Percentiles rank a stretch among this genome's conserved stretches.
Evolutionary conservation across 768 basidiomycete genomes (phyloP).

Genomic region (Gautieria morchelliformis): DNA sequence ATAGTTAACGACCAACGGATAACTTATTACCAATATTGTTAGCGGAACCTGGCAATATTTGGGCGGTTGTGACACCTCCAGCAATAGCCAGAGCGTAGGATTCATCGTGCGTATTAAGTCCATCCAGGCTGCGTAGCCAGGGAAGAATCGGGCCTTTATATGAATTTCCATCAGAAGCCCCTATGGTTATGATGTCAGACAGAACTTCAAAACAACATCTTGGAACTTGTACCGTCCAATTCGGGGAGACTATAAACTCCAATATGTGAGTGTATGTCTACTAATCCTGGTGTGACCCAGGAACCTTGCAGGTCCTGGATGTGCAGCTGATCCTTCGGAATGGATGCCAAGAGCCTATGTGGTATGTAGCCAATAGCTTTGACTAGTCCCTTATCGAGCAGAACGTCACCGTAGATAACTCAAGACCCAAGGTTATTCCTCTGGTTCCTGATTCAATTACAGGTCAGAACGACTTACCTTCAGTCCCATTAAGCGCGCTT

Average conservation of each 20-base stretch:
- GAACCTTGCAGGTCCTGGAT: slow-evolving; percentile 40
- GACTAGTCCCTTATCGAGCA: slow-evolving; percentile 58
- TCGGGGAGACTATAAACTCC: slow-evolving; percentile 59
- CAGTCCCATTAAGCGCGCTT: slow-evolving; percentile 44
- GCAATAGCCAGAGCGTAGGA: slow-evolving; percentile 65
- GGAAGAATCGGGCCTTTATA: slow-evolving; percentile 58
- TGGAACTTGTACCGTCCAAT: slow-evolving; percentile 27
- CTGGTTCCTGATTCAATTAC: too few relatives aligned
- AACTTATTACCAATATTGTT: slow-evolving; percentile 56
- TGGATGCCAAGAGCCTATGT: slow-evolving; percentile 18
- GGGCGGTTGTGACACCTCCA: slow-evolving; percentile 81
- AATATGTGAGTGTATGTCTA: slow-evolving; percentile 74
- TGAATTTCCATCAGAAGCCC: slow-evolving; percentile 55
- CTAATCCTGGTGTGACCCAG: slow-evolving; percentile 62
- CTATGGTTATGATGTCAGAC: slow-evolving; percentile 15
- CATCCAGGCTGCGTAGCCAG: slow-evolving; percentile 77
- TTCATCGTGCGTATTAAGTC: slow-evolving; percentile 78
- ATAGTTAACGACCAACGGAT: neutral
- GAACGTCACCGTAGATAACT: slow-evolving; percentile 48
- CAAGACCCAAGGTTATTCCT: neutral
- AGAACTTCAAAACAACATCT: neutral
- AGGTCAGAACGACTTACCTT: slow-evolving; percentile 15
- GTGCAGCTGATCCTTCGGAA: slow-evolving; percentile 9
- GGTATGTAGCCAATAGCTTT: slow-evolving; percentile 48
- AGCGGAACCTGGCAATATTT: slow-evolving; percentile 67